A percentile compares a stretch with the other conserved stretches of the same genome.
phyloP scores from a whole-genome alignment of 805 yeast genomes.

The Candida patagonica region DNA sequence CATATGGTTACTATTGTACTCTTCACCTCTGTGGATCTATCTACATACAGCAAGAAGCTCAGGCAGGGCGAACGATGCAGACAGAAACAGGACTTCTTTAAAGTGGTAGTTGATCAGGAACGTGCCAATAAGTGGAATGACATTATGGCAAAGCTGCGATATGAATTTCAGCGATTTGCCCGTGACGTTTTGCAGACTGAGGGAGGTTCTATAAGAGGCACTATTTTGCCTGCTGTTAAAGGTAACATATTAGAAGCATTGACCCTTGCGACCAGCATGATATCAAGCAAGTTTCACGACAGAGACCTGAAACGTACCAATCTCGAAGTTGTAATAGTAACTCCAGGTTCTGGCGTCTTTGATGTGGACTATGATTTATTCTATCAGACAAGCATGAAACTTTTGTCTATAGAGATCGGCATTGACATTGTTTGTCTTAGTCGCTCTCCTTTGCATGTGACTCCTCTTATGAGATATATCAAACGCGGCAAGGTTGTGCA shows the following conservation, averaged over 20 bases:
- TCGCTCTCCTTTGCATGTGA: slow-evolving; percentile 85
- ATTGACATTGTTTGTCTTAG: slow-evolving; percentile 83
- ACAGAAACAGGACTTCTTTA: slow-evolving; percentile 66
- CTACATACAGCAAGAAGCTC: slow-evolving; percentile 23
- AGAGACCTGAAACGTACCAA: slow-evolving; percentile 84
- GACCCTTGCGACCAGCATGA: slow-evolving; percentile 69
- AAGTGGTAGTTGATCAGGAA: slow-evolving; percentile 94
- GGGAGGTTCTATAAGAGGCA: slow-evolving; percentile 43
- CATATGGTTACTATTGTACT: slow-evolving; percentile 84
- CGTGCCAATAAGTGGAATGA: slow-evolving; percentile 82
- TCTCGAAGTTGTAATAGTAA: slow-evolving; percentile 77
- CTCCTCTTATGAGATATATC: slow-evolving; percentile 71
- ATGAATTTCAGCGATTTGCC: slow-evolving; percentile 77
- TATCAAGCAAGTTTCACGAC: slow-evolving; percentile 69
- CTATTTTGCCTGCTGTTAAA: slow-evolving; percentile 75
- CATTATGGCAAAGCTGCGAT: slow-evolving; percentile 77
- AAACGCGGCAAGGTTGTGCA: slow-evolving; percentile 29
- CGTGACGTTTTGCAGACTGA: slow-evolving; percentile 50
- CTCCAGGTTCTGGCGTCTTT: slow-evolving; percentile 90
- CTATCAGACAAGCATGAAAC: slow-evolving; percentile 62
- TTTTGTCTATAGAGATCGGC: slow-evolving; percentile 73
- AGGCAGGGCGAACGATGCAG: slow-evolving; percentile 64
- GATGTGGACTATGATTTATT: slow-evolving; percentile 81
- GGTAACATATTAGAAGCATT: slow-evolving; percentile 85
- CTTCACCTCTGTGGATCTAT: slow-evolving; percentile 68